phyloP scores from a whole-genome alignment of 108 stramenopile species.

The Pseudonitzschia multiseries region DNA sequence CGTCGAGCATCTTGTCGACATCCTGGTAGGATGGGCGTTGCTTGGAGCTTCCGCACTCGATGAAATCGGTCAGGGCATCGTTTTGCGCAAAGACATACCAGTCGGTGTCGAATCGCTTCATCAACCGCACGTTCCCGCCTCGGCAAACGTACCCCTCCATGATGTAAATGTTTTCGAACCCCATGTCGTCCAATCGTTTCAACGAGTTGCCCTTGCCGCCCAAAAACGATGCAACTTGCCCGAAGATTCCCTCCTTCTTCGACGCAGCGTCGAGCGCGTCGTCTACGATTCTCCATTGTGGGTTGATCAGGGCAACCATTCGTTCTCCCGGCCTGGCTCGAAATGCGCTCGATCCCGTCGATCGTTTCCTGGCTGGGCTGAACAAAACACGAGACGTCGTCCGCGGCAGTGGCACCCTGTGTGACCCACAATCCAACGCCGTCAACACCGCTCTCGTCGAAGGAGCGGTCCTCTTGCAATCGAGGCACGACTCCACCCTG shows the following conservation, averaged over 20 bases:
- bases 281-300: slow-evolving; percentile 87
- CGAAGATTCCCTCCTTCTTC: slow-evolving; percentile 53
- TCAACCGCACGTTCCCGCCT: slow-evolving; percentile 78
- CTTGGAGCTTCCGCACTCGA: slow-evolving; percentile 52
- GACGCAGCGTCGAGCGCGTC: slow-evolving; percentile 83
- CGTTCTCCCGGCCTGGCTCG: slow-evolving; percentile 35
- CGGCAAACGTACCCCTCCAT: slow-evolving; percentile 88
- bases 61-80: slow-evolving; percentile 66
- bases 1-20: slow-evolving; percentile 77
- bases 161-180: slow-evolving; percentile 58
- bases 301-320: slow-evolving; percentile 69
- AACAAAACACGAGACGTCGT: slow-evolving; percentile 73
- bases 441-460: slow-evolving; percentile 89
- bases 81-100: slow-evolving; percentile 86
- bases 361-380: slow-evolving; percentile 83
- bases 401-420: slow-evolving; percentile 46
- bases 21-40: slow-evolving; percentile 82
- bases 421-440: slow-evolving; percentile 80
- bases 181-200: slow-evolving; percentile 55
- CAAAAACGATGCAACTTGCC: slow-evolving; percentile 75
- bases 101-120: slow-evolving; percentile 79
- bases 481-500: slow-evolving; percentile 63
- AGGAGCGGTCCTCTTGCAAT: slow-evolving; percentile 75
- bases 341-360: slow-evolving; percentile 57
- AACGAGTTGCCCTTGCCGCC: slow-evolving; percentile 83